A percentile compares a stretch with the other conserved stretches of the same genome.
Evolutionary conservation across 352 stramenopile species (phyloP).

Genomic region (Globisporangium yorkense): DNA sequence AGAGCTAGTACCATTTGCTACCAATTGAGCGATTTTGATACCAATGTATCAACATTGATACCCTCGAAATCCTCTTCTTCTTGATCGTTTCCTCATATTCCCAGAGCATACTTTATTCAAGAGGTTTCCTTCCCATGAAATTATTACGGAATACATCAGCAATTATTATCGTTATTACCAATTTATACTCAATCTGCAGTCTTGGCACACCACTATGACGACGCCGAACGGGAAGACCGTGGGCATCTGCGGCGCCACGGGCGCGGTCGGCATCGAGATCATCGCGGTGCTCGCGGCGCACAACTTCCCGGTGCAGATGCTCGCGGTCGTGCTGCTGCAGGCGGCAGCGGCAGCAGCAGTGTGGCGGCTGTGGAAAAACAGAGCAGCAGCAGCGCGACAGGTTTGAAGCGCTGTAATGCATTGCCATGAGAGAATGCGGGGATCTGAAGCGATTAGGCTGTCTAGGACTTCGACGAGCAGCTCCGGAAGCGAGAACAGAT

Average conservation of each 20-base stretch:
- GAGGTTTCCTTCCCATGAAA: too few relatives aligned
- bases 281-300: constrained; percentile 82
- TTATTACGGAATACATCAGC: too few relatives aligned
- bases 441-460: neutral
- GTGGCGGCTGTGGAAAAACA: constrained; percentile 1
- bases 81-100: too few relatives aligned
- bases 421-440: too few relatives aligned
- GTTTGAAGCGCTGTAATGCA: neutral
- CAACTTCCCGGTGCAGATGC: constrained; percentile 84
- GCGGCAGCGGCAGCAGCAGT: neutral
- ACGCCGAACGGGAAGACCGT: constrained; percentile 58
- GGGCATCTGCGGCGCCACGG: constrained; percentile 81
- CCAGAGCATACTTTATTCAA: too few relatives aligned
- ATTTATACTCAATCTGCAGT: neutral
- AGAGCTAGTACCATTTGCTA: too few relatives aligned
- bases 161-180: too few relatives aligned
- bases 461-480: constrained; percentile 29
- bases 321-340: constrained; percentile 13
- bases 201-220: constrained; percentile 23
- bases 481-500: constrained; percentile 45
- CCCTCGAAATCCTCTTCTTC: too few relatives aligned
- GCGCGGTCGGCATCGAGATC: constrained; percentile 97
- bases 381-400: neutral
- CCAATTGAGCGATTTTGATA: too few relatives aligned
- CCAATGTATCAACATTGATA: too few relatives aligned